Percentiles rank a stretch among this genome's conserved stretches.
Conservation (phyloP, 257 asterid genomes). For the Solanum bulbocastanum region DNA sequence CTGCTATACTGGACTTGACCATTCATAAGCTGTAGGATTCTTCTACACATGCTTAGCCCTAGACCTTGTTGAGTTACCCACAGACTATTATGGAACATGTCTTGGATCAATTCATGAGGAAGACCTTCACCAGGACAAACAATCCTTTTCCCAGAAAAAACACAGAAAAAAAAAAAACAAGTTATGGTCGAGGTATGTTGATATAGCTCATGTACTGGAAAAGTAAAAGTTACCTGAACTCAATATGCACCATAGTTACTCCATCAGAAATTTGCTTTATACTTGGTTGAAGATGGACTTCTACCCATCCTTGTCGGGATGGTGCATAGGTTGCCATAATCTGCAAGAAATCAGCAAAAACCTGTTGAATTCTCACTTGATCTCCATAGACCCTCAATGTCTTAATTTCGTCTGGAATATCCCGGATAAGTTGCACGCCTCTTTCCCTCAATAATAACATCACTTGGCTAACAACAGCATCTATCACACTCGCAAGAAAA, state of each 20-base stretch:
- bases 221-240: slow-evolving; percentile 41
- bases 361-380: slow-evolving; percentile 79
- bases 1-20: slow-evolving; percentile 86
- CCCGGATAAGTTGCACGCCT: slow-evolving; percentile 65
- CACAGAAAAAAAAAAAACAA: background rate
- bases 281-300: slow-evolving; percentile 68
- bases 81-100: slow-evolving; percentile 62
- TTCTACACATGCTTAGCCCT: slow-evolving; percentile 62
- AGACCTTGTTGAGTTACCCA: slow-evolving; percentile 76
- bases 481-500: slow-evolving; percentile 62
- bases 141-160: slow-evolving; percentile 36
- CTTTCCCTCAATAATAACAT: slow-evolving; percentile 61
- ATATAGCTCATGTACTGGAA: background rate
- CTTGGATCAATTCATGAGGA: slow-evolving; percentile 64
- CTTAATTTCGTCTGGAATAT: slow-evolving; percentile 78
- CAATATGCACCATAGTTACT: slow-evolving; percentile 34
- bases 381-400: slow-evolving; percentile 59
- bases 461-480: slow-evolving; percentile 89
- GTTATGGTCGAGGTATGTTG: background rate
- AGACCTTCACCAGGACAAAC: slow-evolving; percentile 87
- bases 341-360: slow-evolving; percentile 57
- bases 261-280: slow-evolving; percentile 45
- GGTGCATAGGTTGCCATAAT: slow-evolving; percentile 65
- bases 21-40: slow-evolving; percentile 65
- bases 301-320: slow-evolving; percentile 78